These are phyloP conservation scores for Alternaria triticimaculans DNA, from an alignment of 2,329 filamentous ascomycete genomes.

Conservation along the genomic window DNA sequence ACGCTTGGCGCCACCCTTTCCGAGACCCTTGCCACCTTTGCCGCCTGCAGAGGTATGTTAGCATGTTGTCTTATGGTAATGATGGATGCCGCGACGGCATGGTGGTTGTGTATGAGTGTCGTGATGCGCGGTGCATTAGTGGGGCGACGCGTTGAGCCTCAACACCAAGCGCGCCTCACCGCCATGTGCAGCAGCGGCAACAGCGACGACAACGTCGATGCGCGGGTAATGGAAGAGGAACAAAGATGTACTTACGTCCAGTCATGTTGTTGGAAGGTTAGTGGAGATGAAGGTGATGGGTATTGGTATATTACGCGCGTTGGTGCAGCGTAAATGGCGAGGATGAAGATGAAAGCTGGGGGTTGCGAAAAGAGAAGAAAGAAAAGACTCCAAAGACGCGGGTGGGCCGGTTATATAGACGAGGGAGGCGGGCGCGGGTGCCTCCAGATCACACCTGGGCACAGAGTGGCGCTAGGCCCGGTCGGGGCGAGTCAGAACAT, in stretches of 20 bases:
- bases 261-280: conserved; percentile 49
- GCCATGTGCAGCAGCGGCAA: conserved; percentile 17
- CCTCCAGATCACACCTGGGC: conserved; percentile 29
- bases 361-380: conserved; percentile 23
- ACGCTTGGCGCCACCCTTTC: conserved; percentile 62
- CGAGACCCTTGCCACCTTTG: conserved; percentile 63
- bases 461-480: conserved; percentile 31
- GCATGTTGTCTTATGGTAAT: conserved; percentile 28
- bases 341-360: conserved; percentile 18
- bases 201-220: conserved; percentile 16
- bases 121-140: conserved; percentile 19
- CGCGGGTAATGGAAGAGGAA: conserved; percentile 19
- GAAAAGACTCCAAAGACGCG: conserved; percentile 9
- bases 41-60: conserved; percentile 53
- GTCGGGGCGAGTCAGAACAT: conserved; percentile 27
- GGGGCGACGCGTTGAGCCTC: conserved; percentile 37
- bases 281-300: conserved; percentile 32
- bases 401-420: conserved; percentile 31
- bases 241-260: conserved; percentile 51
- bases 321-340: conserved; percentile 8
- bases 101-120: conserved; percentile 24
- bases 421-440: conserved; percentile 26
- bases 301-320: conserved; percentile 1
- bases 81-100: conserved; percentile 16
- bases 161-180: conserved; percentile 33